Conservation (phyloP, 345 rosid genomes). For the Firmiana major region DNA sequence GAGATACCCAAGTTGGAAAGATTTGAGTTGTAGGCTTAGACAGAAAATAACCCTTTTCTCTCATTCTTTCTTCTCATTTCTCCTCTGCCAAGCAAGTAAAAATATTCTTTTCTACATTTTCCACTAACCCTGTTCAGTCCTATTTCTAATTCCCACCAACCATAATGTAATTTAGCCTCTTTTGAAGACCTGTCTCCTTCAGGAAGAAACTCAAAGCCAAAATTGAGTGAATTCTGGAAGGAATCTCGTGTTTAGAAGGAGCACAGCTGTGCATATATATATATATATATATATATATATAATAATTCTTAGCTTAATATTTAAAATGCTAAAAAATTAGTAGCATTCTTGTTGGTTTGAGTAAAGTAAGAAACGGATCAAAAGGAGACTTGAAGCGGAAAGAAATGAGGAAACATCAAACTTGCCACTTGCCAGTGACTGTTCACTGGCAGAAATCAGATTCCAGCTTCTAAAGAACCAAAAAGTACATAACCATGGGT, state of each 20-base stretch:
- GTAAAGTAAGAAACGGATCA: neutral
- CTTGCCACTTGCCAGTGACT: neutral
- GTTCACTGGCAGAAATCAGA: neutral
- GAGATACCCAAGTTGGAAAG: neutral
- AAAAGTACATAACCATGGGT: neutral
- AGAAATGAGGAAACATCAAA: neutral
- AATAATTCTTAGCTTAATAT: neutral
- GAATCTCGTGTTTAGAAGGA: neutral
- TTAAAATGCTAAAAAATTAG: constrained; percentile 39
- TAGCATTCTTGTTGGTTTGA: constrained; percentile 5
- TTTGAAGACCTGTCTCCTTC: neutral
- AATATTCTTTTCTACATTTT: neutral
- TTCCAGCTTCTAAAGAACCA: neutral
- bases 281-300: too few species aligned
- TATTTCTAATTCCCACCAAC: neutral
- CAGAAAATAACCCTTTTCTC: neutral
- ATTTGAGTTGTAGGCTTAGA: neutral
- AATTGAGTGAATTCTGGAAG: neutral
- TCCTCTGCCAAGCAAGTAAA: neutral
- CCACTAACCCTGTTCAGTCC: neutral
- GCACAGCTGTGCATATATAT: neutral
- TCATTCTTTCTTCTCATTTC: neutral
- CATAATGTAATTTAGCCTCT: neutral
- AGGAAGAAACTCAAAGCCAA: neutral
- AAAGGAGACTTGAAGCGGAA: neutral